Percentiles rank a stretch among this genome's conserved stretches.
phyloP scores from a whole-genome alignment of 2,329 filamentous ascomycete genomes.

The Fusarium albidum region DNA sequence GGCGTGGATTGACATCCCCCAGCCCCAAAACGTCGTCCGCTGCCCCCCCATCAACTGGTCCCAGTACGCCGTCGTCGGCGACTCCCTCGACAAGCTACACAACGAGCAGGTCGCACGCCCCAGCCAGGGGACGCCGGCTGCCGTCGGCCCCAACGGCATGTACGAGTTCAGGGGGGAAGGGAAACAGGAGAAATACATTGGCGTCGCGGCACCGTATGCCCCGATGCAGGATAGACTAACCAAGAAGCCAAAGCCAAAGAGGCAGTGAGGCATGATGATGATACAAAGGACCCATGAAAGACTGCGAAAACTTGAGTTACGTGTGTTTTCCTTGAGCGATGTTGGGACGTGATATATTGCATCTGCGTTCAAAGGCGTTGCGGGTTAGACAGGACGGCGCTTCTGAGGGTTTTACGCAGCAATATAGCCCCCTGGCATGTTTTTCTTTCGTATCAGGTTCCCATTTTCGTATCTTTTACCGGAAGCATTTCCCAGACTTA shows the following conservation, averaged over 20 bases:
- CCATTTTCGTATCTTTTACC: background rate
- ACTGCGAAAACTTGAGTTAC: conserved; percentile 10
- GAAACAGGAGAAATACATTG: conserved; percentile 55
- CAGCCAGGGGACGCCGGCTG: conserved; percentile 60
- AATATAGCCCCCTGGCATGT: conserved; percentile 9
- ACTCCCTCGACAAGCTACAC: conserved; percentile 82
- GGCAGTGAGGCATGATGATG: conserved; percentile 33
- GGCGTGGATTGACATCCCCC: conserved; percentile 73
- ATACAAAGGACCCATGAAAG: conserved; percentile 20
- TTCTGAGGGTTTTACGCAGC: conserved; percentile 14
- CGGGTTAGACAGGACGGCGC: conserved; percentile 21
- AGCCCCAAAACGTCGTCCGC: conserved; percentile 82
- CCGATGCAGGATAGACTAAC: conserved; percentile 60
- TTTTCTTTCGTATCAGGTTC: background rate
- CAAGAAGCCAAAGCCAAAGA: conserved; percentile 47
- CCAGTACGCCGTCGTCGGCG: conserved; percentile 88
- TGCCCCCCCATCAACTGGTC: conserved; percentile 94
- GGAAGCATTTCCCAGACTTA: background rate
- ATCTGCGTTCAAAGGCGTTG: conserved; percentile 23
- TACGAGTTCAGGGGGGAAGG: conserved; percentile 60
- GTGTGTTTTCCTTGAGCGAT: conserved; percentile 22
- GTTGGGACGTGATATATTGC: conserved; percentile 2
- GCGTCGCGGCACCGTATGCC: conserved; percentile 65
- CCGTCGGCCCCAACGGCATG: conserved; percentile 52
- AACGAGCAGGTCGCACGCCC: conserved; percentile 78